Evolutionary conservation across 1,284 basidiomycete genomes (phyloP).

Genomic region (Inonotus obliquus): DNA sequence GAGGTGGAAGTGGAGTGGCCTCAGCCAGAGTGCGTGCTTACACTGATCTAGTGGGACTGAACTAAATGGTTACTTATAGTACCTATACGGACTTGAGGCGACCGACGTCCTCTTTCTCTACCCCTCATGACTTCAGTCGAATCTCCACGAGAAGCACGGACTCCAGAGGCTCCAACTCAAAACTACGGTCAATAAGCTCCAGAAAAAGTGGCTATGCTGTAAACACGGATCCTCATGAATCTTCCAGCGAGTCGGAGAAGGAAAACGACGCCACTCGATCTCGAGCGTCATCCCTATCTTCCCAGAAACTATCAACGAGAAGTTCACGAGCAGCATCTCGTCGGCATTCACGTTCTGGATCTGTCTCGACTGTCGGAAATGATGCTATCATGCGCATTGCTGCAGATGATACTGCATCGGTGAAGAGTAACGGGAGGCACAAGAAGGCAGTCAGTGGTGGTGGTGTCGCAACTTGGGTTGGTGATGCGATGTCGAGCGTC

Average conservation of each 20-base stretch:
- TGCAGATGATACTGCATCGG: conserved; percentile 31
- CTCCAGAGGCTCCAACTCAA: conserved; percentile 3
- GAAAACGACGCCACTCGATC: conserved; percentile 27
- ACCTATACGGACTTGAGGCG: conserved; percentile 4
- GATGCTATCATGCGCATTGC: conserved; percentile 30
- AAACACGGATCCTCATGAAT: not conserved
- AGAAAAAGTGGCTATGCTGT: not conserved
- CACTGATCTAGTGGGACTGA: conserved; percentile 22
- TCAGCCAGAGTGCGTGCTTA: conserved; percentile 38
- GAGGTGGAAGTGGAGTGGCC: conserved; percentile 67
- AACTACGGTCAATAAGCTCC: conserved; percentile 6
- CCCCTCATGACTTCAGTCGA: conserved; percentile 11
- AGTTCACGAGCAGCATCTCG: conserved; percentile 1
- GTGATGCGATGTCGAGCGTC: conserved; percentile 54
- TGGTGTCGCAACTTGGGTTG: conserved; percentile 62
- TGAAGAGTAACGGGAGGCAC: conserved; percentile 30
- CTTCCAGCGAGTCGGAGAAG: not conserved
- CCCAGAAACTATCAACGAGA: conserved; percentile 5
- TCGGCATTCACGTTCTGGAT: conserved; percentile 33
- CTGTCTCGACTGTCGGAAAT: conserved; percentile 36
- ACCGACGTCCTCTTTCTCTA: not conserved
- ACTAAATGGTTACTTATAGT: not conserved
- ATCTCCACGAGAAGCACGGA: conserved; percentile 12
- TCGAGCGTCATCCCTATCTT: conserved; percentile 40
- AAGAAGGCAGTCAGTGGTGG: conserved; percentile 35